A percentile compares a stretch with the other conserved stretches of the same genome.
Conservation (phyloP, 768 basidiomycete species). For the Nidularia pulvinata region DNA sequence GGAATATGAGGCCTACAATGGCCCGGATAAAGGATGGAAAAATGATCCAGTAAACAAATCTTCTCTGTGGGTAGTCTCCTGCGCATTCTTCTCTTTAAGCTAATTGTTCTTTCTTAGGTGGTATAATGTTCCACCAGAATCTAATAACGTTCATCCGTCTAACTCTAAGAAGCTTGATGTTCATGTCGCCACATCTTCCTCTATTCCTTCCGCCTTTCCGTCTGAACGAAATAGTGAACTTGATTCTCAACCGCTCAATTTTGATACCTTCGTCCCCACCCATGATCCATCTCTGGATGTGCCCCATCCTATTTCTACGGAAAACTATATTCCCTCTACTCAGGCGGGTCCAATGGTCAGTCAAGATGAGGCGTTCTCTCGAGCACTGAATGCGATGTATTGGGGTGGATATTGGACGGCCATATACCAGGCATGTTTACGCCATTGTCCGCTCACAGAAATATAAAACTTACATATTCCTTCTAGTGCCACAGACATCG, state of each 20-base stretch:
- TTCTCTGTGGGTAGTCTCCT: conserved; percentile 52
- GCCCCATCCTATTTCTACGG: conserved; percentile 12
- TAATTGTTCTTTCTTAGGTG: conserved; percentile 44
- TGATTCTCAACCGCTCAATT: conserved; percentile 67
- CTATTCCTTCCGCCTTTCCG: too few species aligned
- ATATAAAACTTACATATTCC: background rate
- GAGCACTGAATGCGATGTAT: conserved; percentile 79
- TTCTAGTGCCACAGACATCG: conserved; percentile 29
- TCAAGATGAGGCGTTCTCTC: conserved; percentile 76
- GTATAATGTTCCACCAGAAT: conserved; percentile 65
- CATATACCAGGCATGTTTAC: conserved; percentile 67
- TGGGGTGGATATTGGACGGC: conserved; percentile 91
- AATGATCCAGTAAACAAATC: conserved; percentile 68
- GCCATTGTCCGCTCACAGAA: background rate
- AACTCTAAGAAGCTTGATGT: too few species aligned
- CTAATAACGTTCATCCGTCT: conserved; percentile 1
- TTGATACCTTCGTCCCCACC: conserved; percentile 67
- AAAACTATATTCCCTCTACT: conserved; percentile 21
- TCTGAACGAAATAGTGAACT: background rate
- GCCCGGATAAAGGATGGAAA: conserved; percentile 74
- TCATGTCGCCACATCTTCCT: too few species aligned
- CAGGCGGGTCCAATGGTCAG: conserved; percentile 39
- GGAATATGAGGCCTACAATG: conserved; percentile 77
- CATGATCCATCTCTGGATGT: conserved; percentile 64
- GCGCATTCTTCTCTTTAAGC: background rate